Conservation (phyloP, 129 eudicot genomes). For the Dittrichia graveolens region DNA sequence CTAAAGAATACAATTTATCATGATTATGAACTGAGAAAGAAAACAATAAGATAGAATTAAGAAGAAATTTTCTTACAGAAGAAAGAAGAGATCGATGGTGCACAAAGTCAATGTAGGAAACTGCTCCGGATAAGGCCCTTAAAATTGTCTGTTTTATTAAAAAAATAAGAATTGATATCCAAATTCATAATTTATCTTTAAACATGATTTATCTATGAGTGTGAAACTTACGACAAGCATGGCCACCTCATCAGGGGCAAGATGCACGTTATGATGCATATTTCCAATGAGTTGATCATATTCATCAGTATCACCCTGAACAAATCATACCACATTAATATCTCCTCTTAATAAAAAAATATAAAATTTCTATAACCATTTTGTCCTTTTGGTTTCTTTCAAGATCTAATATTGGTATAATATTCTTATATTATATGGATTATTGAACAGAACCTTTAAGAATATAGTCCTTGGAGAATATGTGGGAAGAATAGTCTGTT, state of each 20-base stretch:
- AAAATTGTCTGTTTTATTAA: constrained; percentile 74
- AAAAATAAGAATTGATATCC: background rate
- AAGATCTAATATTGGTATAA: constrained; percentile 1
- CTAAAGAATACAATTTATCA: constrained; percentile 40
- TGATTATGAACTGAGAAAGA: background rate
- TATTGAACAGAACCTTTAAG: background rate
- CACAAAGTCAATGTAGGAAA: constrained; percentile 55
- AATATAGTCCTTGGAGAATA: background rate
- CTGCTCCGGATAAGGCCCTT: constrained; percentile 75
- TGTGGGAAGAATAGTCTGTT: too few species aligned
- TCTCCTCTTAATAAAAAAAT: background rate
- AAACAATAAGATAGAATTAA: background rate
- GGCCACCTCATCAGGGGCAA: constrained; percentile 76
- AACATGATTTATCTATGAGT: background rate
- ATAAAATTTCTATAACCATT: background rate
- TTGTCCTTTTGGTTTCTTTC: background rate
- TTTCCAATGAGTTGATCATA: constrained; percentile 65
- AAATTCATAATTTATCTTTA: background rate
- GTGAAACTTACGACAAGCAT: constrained; percentile 69
- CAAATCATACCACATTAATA: constrained; percentile 23
- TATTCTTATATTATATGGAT: background rate
- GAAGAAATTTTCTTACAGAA: constrained; percentile 53
- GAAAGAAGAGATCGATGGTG: constrained; percentile 75
- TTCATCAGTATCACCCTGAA: constrained; percentile 59
- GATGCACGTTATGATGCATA: constrained; percentile 50